A percentile compares a stretch with the other conserved stretches of the same genome.
Evolutionary conservation across 495 filamentous ascomycete species (phyloP).

Genomic region (Penicillium herquei): DNA sequence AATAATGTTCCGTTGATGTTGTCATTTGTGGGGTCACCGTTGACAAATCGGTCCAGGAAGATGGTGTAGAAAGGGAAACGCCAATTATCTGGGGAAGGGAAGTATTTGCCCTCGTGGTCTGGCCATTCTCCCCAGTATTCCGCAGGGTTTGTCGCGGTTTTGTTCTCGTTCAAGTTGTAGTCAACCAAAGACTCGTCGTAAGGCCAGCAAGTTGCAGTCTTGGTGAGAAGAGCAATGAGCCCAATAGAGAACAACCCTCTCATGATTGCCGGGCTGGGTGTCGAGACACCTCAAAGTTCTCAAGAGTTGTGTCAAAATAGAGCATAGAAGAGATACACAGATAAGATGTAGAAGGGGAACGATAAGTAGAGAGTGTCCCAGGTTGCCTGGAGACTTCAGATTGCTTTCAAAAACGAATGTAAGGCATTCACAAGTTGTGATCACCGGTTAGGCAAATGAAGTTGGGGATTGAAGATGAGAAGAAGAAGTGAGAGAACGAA

Average conservation of each 20-base stretch:
- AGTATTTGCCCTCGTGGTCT: constrained; percentile 43
- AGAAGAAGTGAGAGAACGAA: constrained; percentile 4
- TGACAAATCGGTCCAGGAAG: constrained; percentile 68
- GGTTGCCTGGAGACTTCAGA: neutral
- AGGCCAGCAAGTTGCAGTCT: constrained; percentile 41
- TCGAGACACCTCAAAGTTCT: neutral
- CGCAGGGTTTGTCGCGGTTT: constrained; percentile 53
- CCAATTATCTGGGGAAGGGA: constrained; percentile 64
- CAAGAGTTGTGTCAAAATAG: neutral
- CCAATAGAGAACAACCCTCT: constrained; percentile 19
- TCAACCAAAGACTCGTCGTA: constrained; percentile 52
- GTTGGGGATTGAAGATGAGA: constrained; percentile 2
- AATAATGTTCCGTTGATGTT: constrained; percentile 65
- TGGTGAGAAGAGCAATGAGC: constrained; percentile 32
- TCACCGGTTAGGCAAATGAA: neutral
- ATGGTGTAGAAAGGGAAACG: constrained; percentile 70
- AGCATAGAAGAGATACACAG: neutral
- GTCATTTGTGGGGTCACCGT: constrained; percentile 70
- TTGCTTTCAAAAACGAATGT: constrained; percentile 17
- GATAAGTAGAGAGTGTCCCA: neutral
- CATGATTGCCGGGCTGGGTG: neutral
- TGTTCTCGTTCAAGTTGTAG: constrained; percentile 64
- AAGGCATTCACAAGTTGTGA: constrained; percentile 4
- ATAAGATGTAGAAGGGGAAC: neutral
- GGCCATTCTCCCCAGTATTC: constrained; percentile 62